Evolutionary conservation across 441 rosid species (phyloP).

Genomic region (Dalechampia spathulata): DNA sequence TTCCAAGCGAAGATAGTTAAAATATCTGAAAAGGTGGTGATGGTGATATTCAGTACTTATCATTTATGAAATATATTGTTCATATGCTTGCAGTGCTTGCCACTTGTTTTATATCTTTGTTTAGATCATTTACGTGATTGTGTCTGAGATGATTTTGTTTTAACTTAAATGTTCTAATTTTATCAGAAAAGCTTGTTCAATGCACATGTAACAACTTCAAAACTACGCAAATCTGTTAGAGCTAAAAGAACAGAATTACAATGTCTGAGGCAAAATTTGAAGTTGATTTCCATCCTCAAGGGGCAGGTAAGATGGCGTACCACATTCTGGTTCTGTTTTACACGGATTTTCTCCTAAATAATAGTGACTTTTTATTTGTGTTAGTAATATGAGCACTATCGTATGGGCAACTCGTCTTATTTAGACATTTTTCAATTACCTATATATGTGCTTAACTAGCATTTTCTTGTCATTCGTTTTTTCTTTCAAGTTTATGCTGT

Average conservation of each 20-base stretch:
- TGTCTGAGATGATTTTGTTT: not conserved
- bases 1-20: not conserved
- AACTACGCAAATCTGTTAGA: constrained; percentile 65
- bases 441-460: not conserved
- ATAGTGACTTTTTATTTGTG: too few species aligned
- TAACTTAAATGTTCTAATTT: not conserved
- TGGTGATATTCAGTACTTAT: not conserved
- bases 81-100: not conserved
- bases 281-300: constrained; percentile 50
- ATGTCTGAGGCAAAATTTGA: constrained; percentile 56
- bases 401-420: not conserved
- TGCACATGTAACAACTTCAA: constrained; percentile 48
- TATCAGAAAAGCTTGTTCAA: constrained; percentile 54
- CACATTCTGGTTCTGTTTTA: constrained; percentile 1
- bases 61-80: not conserved
- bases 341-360: not conserved
- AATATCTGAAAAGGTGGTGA: not conserved
- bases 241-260: constrained; percentile 55
- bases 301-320: constrained; percentile 46
- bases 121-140: too few species aligned
- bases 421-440: not conserved
- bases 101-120: not conserved
- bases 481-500: not conserved
- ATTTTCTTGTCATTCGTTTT: not conserved
- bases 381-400: not conserved